Base-by-base conservation (phyloP, 208 protist species). In the Trypanosoma theileri region DNA sequence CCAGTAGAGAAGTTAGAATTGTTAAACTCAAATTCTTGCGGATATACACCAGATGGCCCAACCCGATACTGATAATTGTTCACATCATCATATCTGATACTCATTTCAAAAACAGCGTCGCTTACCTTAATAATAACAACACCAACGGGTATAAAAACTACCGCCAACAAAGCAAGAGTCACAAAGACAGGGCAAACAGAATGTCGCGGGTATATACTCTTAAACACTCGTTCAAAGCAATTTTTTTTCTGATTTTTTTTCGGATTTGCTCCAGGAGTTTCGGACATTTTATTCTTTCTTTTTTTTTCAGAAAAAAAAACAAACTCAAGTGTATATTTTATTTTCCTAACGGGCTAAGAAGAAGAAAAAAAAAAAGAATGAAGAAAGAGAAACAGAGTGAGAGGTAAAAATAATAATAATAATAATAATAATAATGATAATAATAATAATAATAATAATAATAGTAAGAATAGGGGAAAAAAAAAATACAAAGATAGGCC, bases 111-210 rank as follows among this genome's bases (percentile, higher is more conserved):
- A 55, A 72, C 16, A 45, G 19, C 12, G 40, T 78, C 64, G 35
- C 73, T 73, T 13, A 31, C 52, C 50, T 59, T 59, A 26, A 78
- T 67, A 31, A 73, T 26, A 69, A 62, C 16, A 42, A 65, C 52
- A 28, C 66, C 73, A 53, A 73, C 31, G 4, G 66, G 66, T 57
- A 78, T 64, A 68, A 72, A 68, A 28, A 68, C 12, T 7, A 66
- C 52, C 0, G 58, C 21, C 16, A 72, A 41, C 17, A 78, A 40
- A 24, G 56, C 26, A 10, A 72, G 54, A 40, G 41, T 31, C 13
- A 60, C 26, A 57, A 63, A 67, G 40, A 73, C 56, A 22, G 51
- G 24, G 14, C 41, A 59, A 57, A 26, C 24, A 21, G 73, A 55
- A 63, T 67, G 57, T 7, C 55, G 57, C 2, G 66, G 48, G 40